Conservation (phyloP, 768 basidiomycete genomes). For the Leucogyrophana mollusca region DNA sequence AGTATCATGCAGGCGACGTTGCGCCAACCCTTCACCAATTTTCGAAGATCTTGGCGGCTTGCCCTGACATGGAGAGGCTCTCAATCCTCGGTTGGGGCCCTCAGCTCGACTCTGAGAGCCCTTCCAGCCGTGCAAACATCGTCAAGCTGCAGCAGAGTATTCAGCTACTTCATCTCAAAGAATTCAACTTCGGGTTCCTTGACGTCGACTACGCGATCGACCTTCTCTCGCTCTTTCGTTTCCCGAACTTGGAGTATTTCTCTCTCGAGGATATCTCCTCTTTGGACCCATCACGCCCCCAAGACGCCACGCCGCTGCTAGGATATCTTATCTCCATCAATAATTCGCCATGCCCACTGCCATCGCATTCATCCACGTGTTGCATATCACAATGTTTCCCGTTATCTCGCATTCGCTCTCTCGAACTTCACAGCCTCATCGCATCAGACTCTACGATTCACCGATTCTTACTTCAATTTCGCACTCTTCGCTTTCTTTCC, state of each 20-base stretch:
- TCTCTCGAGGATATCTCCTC: constrained; percentile 47
- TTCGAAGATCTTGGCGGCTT: constrained; percentile 37
- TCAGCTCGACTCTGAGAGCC: constrained; percentile 16
- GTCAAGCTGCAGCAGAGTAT: constrained; percentile 3
- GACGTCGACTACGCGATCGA: constrained; percentile 38
- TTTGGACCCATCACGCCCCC: constrained; percentile 30
- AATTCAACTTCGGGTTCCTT: constrained; percentile 43
- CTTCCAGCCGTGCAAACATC: not conserved
- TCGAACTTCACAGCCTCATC: constrained; percentile 3
- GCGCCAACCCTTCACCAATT: constrained; percentile 52
- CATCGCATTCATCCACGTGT: constrained; percentile 3
- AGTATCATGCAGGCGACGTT: constrained; percentile 57
- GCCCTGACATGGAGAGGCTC: constrained; percentile 38
- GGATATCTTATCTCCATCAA: constrained; percentile 25
- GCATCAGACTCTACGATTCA: constrained; percentile 4
- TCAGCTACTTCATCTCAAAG: constrained; percentile 27
- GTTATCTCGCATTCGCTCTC: constrained; percentile 3
- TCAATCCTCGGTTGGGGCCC: constrained; percentile 57
- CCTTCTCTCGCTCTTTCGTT: constrained; percentile 36
- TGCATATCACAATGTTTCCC: constrained; percentile 6
- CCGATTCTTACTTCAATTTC: constrained; percentile 4
- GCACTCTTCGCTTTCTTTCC: not conserved
- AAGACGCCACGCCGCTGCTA: constrained; percentile 38
- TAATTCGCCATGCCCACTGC: not conserved
- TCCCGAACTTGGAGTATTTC: constrained; percentile 38